Conservation (phyloP, 768 basidiomycete genomes). For the Amanita muscaria region DNA sequence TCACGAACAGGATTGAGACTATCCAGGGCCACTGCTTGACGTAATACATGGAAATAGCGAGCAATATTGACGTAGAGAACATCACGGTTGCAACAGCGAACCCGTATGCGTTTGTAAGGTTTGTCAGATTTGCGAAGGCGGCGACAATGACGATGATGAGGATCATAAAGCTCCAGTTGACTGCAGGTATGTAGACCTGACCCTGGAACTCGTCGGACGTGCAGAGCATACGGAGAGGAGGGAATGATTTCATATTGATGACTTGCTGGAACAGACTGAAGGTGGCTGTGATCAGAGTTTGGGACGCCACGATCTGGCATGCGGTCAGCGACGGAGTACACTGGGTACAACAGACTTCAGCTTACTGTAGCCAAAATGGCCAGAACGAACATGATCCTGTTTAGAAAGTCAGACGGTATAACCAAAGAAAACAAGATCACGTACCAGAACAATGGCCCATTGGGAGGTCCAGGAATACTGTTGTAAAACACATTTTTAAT, state of each 20-base stretch:
- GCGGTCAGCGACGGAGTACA: background rate
- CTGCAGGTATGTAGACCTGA: conserved; percentile 56
- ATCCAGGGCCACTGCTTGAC: conserved; percentile 41
- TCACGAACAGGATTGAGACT: conserved; percentile 36
- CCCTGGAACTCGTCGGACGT: conserved; percentile 55
- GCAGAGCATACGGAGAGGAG: conserved; percentile 47
- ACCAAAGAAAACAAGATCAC: background rate
- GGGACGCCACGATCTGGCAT: conserved; percentile 47
- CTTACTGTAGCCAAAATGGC: conserved; percentile 56
- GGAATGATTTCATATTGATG: conserved; percentile 51
- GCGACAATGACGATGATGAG: conserved; percentile 44
- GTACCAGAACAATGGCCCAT: conserved; percentile 55
- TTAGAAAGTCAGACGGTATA: background rate
- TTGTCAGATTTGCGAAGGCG: conserved; percentile 42
- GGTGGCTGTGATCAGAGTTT: conserved; percentile 62
- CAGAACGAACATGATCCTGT: conserved; percentile 55
- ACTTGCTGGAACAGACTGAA: conserved; percentile 59
- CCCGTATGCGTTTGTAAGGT: conserved; percentile 52
- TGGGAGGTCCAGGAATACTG: conserved; percentile 48
- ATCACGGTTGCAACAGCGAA: conserved; percentile 62
- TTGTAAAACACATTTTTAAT: conserved; percentile 53
- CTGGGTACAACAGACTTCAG: background rate
- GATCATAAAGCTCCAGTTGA: conserved; percentile 53
- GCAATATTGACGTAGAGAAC: conserved; percentile 49
- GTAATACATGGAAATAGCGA: conserved; percentile 48